A percentile compares a stretch with the other conserved stretches of the same genome.
phyloP scores from a whole-genome alignment of 2,329 filamentous ascomycete species.

The Colletotrichum liriopes region DNA sequence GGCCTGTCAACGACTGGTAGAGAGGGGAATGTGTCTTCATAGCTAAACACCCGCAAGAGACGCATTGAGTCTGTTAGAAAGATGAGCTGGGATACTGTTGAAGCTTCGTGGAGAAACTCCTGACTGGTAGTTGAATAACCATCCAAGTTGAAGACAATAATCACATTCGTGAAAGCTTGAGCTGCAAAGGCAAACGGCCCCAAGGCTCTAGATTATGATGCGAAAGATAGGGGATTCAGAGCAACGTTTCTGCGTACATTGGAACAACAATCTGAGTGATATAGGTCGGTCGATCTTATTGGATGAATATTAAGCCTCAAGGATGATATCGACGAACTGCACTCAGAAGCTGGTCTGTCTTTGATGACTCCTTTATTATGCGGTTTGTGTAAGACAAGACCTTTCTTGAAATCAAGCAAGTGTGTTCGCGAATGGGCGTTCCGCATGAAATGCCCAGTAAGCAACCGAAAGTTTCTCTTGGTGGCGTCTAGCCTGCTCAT shows the following conservation, averaged over 20 bases:
- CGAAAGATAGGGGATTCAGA: no score
- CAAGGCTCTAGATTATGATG: not conserved
- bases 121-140: not conserved
- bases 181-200: not conserved
- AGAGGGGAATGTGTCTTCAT: constrained; percentile 1
- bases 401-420: not conserved
- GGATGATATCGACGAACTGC: not conserved
- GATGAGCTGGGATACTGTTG: not conserved
- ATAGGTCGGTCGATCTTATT: not conserved
- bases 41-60: not conserved
- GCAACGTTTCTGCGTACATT: no score
- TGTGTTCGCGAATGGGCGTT: no score
- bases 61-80: not conserved
- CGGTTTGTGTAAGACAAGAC: not conserved
- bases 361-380: not conserved
- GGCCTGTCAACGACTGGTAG: not conserved
- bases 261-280: no score
- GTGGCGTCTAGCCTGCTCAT: not conserved
- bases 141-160: not conserved
- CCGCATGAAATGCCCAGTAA: no score
- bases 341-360: not conserved
- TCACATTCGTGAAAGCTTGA: not conserved
- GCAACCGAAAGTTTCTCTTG: not conserved
- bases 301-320: constrained; percentile 4
- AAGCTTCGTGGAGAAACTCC: not conserved